Evolutionary conservation across 257 asterid species (phyloP).

Genomic region (Cynanchum wilfordii): DNA sequence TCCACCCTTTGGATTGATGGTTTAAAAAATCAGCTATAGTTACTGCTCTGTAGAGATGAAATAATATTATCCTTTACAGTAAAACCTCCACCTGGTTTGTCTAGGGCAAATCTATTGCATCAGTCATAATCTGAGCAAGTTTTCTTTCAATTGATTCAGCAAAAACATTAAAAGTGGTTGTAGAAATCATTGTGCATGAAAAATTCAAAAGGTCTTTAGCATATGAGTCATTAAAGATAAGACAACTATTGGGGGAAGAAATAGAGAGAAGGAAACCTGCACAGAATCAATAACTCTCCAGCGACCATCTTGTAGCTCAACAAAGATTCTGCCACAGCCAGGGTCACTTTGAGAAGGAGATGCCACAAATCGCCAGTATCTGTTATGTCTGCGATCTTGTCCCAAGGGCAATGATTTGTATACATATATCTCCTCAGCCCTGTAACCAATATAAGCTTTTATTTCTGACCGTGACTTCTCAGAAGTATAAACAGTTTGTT

Average conservation of each 20-base stretch:
- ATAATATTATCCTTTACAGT: not conserved
- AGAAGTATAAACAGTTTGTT: slow-evolving; percentile 55
- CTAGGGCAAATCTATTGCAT: not conserved
- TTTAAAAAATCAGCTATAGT: not conserved
- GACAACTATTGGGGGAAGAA: not conserved
- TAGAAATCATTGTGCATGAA: not conserved
- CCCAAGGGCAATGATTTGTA: slow-evolving; percentile 89
- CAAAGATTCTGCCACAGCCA: slow-evolving; percentile 71
- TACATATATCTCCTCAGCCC: slow-evolving; percentile 73
- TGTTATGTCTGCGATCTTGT: slow-evolving; percentile 75
- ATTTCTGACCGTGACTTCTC: slow-evolving; percentile 68
- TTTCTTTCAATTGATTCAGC: too few relatives aligned
- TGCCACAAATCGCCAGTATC: slow-evolving; percentile 79
- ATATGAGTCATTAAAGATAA: not conserved
- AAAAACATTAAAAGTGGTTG: not conserved
- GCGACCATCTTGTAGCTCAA: slow-evolving; percentile 52
- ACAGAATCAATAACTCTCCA: slow-evolving; percentile 85
- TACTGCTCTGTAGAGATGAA: not conserved
- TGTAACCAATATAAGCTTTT: slow-evolving; percentile 60
- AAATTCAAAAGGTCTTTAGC: not conserved
- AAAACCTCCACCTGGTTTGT: not conserved
- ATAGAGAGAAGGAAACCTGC: slow-evolving; percentile 37
- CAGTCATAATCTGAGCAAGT: not conserved
- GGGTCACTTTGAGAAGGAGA: slow-evolving; percentile 75
- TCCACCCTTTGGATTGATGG: not conserved